Base-by-base conservation (phyloP, 768 basidiomycete genomes). In the Lepiota brunneoincarnata region DNA sequence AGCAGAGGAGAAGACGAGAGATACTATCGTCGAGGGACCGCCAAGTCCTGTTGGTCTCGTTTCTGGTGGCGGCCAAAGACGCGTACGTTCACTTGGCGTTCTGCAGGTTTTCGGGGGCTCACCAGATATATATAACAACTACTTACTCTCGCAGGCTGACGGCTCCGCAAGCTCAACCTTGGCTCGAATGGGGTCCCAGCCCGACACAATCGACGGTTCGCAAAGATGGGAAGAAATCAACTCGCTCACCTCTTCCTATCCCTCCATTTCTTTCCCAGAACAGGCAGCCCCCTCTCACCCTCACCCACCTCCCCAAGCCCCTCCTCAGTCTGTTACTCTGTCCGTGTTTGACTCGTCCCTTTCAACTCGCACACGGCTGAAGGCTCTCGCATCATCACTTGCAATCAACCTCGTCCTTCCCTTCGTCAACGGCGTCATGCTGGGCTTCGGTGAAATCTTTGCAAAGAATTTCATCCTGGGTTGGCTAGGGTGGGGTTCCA, bases 361-460 rank as follows among this genome's bases (percentile, higher is more conserved):
- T 44, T 82, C 87, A 35, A 75, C 75, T 46, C 81, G 80, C 58
- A 86, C 89, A 28, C 84, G 91, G 48, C 63, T 82, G 42, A 81
- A 79, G 37, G 89, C 91, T 7, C 66, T 91, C 48, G 68, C 86
- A 50, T 85, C 89, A 14, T 83, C 88, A 20, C 67, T 93, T 58
- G 87, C 88, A 23, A 89, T 96, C 66, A 95, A 96, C 66, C 66
- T 96, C 57, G 65, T 89, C 0, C 76, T 96, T 36, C 93, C 93
- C 0, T 96, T 96, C 68, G 80, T 96, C 7, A 96, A 95, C 59
- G 93, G 93, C 17, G 89, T 96, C 54, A 96, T 96, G 93, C 82
- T 94, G 47, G 93, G 93, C n/a, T 94, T 95, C 64, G 93, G 93
- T 37, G 93, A 96, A 69, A 89, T 96, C 46, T 93, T 94, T 65